Base-by-base conservation (phyloP, 495 filamentous ascomycete genomes). In the Aspergillus incahuasiensis region DNA sequence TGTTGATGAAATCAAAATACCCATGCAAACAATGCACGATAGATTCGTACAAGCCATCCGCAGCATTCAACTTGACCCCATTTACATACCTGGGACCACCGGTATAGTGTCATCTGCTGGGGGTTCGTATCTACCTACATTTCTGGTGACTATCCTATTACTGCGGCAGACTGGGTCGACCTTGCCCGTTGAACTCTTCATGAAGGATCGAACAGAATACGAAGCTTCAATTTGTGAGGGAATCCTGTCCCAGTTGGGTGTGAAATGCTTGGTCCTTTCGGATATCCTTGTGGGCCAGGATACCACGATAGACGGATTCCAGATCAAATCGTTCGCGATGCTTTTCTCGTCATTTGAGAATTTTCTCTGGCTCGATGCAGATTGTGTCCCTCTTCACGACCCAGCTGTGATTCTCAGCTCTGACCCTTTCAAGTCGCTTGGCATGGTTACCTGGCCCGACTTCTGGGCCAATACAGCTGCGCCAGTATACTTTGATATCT, bases 141-240 rank as follows among this genome's bases (percentile, higher is more conserved):
- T 72, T 28, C 24, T 82, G 21, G 67, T 75, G 0, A 66, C 74
- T 7, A 49, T 82, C 2, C 61, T 66, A 2, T 73, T 81, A 65
- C 60, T 81, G 5, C 74, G 79, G 6, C 71, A 69, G 40, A n/a
- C n/a, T n/a, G n/a, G n/a, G n/a, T n/a, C n/a, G n/a, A n/a, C n/a
- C 0, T 57, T 84, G 6, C 79, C 77, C 7, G 72, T 81, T 1
- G 68, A 83, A 60, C 67, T 82, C 12, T 78, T 81, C 35, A 53
- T 83, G 44, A 67, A 74, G 22, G 63, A 68, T 4, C 24, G 50
- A 8, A 49, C 58, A 0, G 69, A 75, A 35, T 81, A 76, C 57
- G 69, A 80, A 30, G 47, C 63, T 1, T 43, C 62, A 18, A 62
- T 84, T 5, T 84, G 80, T 68, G 63, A 77, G 25, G 48, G 46